phyloP scores from a whole-genome alignment of 495 filamentous ascomycete species.

The Talaromyces liani region DNA sequence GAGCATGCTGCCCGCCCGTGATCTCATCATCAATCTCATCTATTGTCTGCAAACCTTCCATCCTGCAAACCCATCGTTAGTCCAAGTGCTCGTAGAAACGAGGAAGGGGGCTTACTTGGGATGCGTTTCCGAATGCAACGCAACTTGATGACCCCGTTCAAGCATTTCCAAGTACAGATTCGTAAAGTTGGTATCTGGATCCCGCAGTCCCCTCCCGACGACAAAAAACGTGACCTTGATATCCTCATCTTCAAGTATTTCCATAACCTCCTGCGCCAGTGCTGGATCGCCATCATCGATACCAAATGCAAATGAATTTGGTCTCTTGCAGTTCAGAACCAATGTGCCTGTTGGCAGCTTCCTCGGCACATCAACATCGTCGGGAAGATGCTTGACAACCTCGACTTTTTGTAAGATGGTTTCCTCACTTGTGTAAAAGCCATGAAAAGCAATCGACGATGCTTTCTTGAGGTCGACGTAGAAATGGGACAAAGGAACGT shows the following conservation, averaged over 20 bases:
- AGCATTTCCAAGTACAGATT: slow-evolving; percentile 59
- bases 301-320: slow-evolving; percentile 72
- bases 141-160: slow-evolving; percentile 62
- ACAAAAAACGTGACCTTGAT: slow-evolving; percentile 76
- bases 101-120: slow-evolving; percentile 39
- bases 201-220: slow-evolving; percentile 58
- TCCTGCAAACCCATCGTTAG: slow-evolving; percentile 19
- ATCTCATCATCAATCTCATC: slow-evolving; percentile 66
- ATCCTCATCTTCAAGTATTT: slow-evolving; percentile 51
- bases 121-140: slow-evolving; percentile 67
- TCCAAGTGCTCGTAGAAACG: neutral
- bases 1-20: slow-evolving; percentile 50
- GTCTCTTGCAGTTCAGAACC: slow-evolving; percentile 58
- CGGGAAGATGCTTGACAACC: slow-evolving; percentile 49
- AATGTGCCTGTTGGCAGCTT: slow-evolving; percentile 58
- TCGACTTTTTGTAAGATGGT: slow-evolving; percentile 55
- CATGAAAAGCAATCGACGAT: slow-evolving; percentile 61
- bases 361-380: slow-evolving; percentile 41
- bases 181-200: slow-evolving; percentile 53
- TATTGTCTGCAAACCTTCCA: slow-evolving; percentile 54
- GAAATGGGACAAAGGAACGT: slow-evolving; percentile 71
- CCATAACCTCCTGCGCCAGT: slow-evolving; percentile 55
- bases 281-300: slow-evolving; percentile 70
- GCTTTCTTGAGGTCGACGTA: slow-evolving; percentile 49
- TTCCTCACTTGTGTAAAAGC: slow-evolving; percentile 52